Base-by-base conservation (phyloP, 1,284 basidiomycete species). In the Stereum hirsutum region DNA sequence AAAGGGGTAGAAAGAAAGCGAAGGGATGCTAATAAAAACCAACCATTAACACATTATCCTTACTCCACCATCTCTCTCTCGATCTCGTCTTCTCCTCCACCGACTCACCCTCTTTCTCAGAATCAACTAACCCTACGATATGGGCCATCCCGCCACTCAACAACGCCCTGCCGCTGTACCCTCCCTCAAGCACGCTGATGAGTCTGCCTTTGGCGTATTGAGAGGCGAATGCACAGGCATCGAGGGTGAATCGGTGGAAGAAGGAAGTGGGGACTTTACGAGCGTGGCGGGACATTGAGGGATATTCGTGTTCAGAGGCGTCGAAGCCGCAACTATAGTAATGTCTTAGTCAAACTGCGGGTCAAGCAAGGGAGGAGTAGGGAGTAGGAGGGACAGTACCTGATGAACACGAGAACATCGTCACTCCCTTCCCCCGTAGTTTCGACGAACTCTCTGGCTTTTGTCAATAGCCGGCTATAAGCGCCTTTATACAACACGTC, bases 101-200 rank as follows among this genome's bases (percentile, higher is more conserved):
- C 36, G 31, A 34, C 15, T 19, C 35, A 5, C 25, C 8, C 2
- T 14, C 11, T 6, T 23, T 20, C 24, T 5, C 39, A 3, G 33
- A 43, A 24, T 70, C 74, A 0, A 72, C 68, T 33, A 94, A 61
- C 0, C 90, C 91, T 12, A 68, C 64, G 2, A 92, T 60, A 58
- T 91, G 87, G 0, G 89, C 86, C 73, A 92, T 76, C 0, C 81
- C 72, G 0, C 85, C 93, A 49, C 86, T 90, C 11, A 72, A 81
- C 41, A 98, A 64, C 0, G 91, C 90, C 3, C 86, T 74, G 57
- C 97, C 93, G 52, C 88, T 90, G 57, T 99, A 98, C 0, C 94
- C 95, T 1, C 94, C 94, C 62, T 99, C 95, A 1, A 99, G 75
- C 0, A 97, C 84, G 49, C 89, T 91, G 19, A 98, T 70, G 1